These are phyloP conservation scores for Aphanomyces astaci DNA, from an alignment of 352 stramenopile genomes.

Conservation along the genomic window DNA sequence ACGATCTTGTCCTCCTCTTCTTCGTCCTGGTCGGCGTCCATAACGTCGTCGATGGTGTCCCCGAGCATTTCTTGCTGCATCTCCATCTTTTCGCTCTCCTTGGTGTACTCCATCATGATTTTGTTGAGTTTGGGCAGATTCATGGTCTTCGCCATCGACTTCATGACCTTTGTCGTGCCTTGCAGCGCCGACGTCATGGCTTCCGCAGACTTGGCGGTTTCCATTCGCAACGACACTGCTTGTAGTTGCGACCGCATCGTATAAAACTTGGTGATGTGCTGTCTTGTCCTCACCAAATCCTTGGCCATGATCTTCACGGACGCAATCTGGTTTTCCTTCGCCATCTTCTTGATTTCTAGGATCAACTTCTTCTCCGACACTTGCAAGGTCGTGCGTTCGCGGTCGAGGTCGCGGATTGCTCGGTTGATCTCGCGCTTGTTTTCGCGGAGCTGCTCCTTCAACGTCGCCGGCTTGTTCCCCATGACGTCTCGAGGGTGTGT, in stretches of 20 bases:
- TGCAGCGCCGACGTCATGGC: conserved; percentile 89
- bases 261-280: conserved; percentile 98
- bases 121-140: conserved; percentile 93
- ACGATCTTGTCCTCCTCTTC: conserved; percentile 96
- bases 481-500: conserved; percentile 27
- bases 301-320: conserved; percentile 97
- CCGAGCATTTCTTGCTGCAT: conserved; percentile 98
- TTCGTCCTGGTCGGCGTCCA: conserved; percentile 92
- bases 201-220: conserved; percentile 94
- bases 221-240: conserved; percentile 88
- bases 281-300: conserved; percentile 91
- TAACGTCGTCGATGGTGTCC: conserved; percentile 95
- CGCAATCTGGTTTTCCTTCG: conserved; percentile 93
- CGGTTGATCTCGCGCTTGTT: conserved; percentile 98
- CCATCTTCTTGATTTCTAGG: conserved; percentile 97
- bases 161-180: conserved; percentile 76
- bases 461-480: conserved; percentile 79
- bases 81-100: conserved; percentile 97
- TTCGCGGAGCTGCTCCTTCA: conserved; percentile 90
- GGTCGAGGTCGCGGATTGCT: conserved; percentile 93
- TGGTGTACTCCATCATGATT: conserved; percentile 98
- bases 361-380: conserved; percentile 92
- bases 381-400: conserved; percentile 89
- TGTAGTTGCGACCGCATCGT: conserved; percentile 96
- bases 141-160: conserved; percentile 91